Base-by-base conservation (phyloP, 495 filamentous ascomycete genomes). In the Penicillium maclennaniae region DNA sequence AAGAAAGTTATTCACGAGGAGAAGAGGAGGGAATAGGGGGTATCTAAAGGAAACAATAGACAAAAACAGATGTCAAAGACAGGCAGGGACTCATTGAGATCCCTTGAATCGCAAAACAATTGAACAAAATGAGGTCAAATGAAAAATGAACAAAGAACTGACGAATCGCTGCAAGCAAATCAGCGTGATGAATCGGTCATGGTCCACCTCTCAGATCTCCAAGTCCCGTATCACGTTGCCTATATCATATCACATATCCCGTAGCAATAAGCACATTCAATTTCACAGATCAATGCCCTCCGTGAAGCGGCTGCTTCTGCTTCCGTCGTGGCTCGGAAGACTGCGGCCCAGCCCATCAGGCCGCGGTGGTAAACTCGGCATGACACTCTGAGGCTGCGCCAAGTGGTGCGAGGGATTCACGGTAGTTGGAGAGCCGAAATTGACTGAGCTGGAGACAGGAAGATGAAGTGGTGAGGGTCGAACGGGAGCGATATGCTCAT, bases 301-400 rank as follows among this genome's bases (percentile, higher is more conserved):
- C 34, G 78, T 79, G 56, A 83, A 83, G 40, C 76, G 75, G 54
- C 79, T 82, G 27, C 77, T 67, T 49, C 78, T 71, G 55, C 79
- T 82, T 21, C 80, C 79, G 59, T 82, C 79, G 27, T 70, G 69
- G 45, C 76, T 78, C 6, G 77, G 73, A 69, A 76, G 73, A 53
- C 77, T 82, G 42, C 80, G 72, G 28, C 80, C 80, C n/a, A 83
- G 45, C 38, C 67, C 64, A 46, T 81, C 78, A 21, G 70, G 66
- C 47, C 60, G 67, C 48, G 47, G 58, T 0, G 69, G 65, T 4
- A 60, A 54, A 1, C 55, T 52, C 9, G 63, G 62, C 7, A 68
- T 31, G 6, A 56, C 56, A 42, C 63, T 59, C 49, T 65, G 61
- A 17, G 61, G 51, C 49, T 66, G 52, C 16, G 68, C 60, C 40